phyloP scores from a whole-genome alignment of 345 rosid genomes.

The Murraya paniculata region DNA sequence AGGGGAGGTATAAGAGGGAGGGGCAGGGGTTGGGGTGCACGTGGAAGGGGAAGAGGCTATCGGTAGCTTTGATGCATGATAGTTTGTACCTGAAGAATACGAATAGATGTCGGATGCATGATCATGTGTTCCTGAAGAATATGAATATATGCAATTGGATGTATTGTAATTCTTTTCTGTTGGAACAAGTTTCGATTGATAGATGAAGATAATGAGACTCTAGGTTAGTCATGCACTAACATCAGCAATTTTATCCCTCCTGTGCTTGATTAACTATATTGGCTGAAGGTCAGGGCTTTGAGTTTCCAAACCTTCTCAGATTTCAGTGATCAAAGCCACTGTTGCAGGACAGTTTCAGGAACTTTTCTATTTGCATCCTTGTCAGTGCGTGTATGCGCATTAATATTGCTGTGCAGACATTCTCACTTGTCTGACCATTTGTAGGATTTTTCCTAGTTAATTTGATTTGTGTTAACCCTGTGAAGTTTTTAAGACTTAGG shows the following conservation, averaged over 20 bases:
- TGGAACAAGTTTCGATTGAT: conserved; percentile 18
- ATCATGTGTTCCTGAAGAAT: conserved; percentile 8
- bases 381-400: not conserved
- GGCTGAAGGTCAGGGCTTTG: not conserved
- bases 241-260: not conserved
- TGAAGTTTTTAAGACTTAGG: not conserved
- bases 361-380: conserved; percentile 3
- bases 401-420: not conserved
- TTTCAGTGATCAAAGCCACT: not conserved
- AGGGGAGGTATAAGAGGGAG: conserved; percentile 65
- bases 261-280: not conserved
- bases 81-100: conserved; percentile 8
- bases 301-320: not conserved
- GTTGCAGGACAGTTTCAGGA: not conserved
- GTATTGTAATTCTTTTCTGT: conserved; percentile 17
- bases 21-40: conserved; percentile 53
- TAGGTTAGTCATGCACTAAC: conserved; percentile 17
- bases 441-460: not conserved
- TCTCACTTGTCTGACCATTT: conserved; percentile 1
- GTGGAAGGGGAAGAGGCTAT: conserved; percentile 62
- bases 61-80: conserved; percentile 27
- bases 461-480: not conserved
- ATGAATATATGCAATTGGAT: not conserved
- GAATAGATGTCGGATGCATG: not conserved
- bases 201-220: conserved; percentile 6